Conservation (phyloP, 345 rosid genomes). For the Abelmoschus esculentus region DNA sequence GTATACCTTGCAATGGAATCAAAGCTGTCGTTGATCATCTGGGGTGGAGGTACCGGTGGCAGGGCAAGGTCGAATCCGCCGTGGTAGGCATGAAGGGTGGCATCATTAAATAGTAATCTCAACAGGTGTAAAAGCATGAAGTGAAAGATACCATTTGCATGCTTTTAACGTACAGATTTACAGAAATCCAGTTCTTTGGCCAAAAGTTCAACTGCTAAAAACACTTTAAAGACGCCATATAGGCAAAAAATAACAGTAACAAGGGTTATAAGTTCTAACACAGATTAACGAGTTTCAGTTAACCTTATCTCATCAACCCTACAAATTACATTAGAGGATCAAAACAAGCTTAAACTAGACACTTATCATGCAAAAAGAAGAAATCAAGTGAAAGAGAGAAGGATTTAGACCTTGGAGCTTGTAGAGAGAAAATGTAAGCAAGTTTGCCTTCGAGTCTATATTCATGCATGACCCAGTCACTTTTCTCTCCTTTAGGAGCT, state of each 20-base stretch:
- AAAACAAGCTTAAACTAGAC: neutral
- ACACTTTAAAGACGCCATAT: neutral
- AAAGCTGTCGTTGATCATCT: neutral
- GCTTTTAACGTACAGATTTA: neutral
- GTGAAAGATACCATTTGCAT: neutral
- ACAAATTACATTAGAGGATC: neutral
- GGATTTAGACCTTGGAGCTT: conserved; percentile 51
- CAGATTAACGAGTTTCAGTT: neutral
- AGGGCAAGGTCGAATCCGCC: conserved; percentile 25
- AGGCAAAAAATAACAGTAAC: neutral
- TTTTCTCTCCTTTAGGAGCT: conserved; percentile 89
- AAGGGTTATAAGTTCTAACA: neutral
- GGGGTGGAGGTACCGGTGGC: conserved; percentile 14
- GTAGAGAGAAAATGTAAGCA: conserved; percentile 65
- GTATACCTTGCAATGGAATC: conserved; percentile 20
- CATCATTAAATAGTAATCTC: conserved; percentile 18
- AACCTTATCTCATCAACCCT: too few relatives aligned
- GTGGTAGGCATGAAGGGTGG: neutral
- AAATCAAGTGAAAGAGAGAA: neutral
- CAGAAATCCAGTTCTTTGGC: neutral
- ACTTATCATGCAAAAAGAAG: neutral
- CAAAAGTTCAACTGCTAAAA: neutral
- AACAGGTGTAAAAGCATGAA: neutral
- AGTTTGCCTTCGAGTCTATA: conserved; percentile 91
- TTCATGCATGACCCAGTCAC: conserved; percentile 97